These are phyloP conservation scores for Picocystis sp. DNA, from an alignment of 163 green algal species.

Conservation along the genomic window DNA sequence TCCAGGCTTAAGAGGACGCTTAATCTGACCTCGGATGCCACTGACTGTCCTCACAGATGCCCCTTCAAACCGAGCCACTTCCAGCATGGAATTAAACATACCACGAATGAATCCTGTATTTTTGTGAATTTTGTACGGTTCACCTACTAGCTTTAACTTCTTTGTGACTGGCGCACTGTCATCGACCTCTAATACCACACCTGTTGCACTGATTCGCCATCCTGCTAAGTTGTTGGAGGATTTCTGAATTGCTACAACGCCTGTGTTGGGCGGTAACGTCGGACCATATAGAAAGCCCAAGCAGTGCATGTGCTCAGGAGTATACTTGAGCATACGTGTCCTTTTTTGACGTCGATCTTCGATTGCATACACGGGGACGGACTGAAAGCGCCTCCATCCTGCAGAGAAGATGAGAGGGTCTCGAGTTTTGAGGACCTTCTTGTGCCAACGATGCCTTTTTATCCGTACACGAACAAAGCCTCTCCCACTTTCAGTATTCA, in stretches of 20 bases:
- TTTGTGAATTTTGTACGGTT: conserved; percentile 48
- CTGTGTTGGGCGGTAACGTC: conserved; percentile 59
- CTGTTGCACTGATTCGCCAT: conserved; percentile 51
- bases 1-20: conserved; percentile 57
- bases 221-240: conserved; percentile 19
- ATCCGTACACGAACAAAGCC: conserved; percentile 72
- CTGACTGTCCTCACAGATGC: conserved; percentile 75
- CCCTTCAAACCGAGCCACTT: conserved; percentile 90
- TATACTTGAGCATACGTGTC: conserved; percentile 84
- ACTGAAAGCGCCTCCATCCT: conserved; percentile 88
- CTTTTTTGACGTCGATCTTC: conserved; percentile 24
- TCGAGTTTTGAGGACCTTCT: conserved; percentile 80
- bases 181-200: conserved; percentile 49
- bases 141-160: conserved; percentile 93
- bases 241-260: conserved; percentile 68
- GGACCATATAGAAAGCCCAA: conserved; percentile 60
- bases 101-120: conserved; percentile 30
- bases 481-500: conserved; percentile 53
- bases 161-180: conserved; percentile 66
- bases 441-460: conserved; percentile 89
- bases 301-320: conserved; percentile 96
- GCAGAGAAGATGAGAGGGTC: conserved; percentile 83
- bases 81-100: conserved; percentile 52
- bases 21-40: conserved; percentile 89
- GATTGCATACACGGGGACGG: conserved; percentile 60